Evolutionary conservation across 164 flowering plant genomes (phyloP), one percentile per base, ranked within the genome.

Genomic region (Aristolochia contorta): DNA sequence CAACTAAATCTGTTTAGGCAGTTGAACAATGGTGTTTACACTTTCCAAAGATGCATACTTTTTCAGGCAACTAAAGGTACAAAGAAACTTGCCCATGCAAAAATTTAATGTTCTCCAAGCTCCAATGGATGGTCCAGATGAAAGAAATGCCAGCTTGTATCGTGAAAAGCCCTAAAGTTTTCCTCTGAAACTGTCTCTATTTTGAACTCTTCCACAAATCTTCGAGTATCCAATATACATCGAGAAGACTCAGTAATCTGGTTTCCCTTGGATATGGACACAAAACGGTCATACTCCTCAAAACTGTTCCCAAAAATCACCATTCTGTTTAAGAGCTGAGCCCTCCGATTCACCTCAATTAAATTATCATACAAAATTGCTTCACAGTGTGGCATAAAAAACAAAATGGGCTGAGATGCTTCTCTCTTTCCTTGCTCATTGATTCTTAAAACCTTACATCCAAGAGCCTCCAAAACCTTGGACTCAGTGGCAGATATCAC

Each of bases 351-450:
- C 15, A 48, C 58, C 50, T 62, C 58, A 87, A 85, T 57, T n/a
- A 89, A 82, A 74, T 91, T 91, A 65, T 85, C 74, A 41, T 91
- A 87, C 61, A 91, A 58, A 58, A 67, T 74, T 21, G 82, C 92
- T 64, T 89, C 95, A 65, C 96, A 89, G 27, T 87, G 98, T 19
- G 96, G 96, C 96, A 91, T 89, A 79, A 78, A 89, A 72, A 85
- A 89, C 60, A 87, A 27, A 0, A 84, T 91, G 1, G 96, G 92
- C 53, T 75, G 78, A 15, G 48, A 23, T 45, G 74, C 92, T 53
- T 51, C 64, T 45, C 98, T 66, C 51, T 83, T 71, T 24, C 91
- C 96, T 51, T 78, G 75, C 69, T 91, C 98, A 56, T 91, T 84
- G 3, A 85, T 69, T 2, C 79, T 58, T n/a, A 91, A 56, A 54